Conservation (phyloP, 169 alveolate genomes). For the Miamiensis avidus region DNA sequence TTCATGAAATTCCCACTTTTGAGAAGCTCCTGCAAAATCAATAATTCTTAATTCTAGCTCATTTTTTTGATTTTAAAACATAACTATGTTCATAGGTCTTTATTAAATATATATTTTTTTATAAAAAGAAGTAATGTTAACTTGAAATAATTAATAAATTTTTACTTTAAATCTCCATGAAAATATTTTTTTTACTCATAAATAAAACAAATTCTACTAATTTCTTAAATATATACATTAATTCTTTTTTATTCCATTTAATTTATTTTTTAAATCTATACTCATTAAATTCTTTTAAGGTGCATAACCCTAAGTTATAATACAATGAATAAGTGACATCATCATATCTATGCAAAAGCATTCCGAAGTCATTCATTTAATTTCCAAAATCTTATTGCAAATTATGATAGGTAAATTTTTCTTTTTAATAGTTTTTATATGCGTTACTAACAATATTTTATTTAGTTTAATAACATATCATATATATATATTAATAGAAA, state of each 20-base stretch:
- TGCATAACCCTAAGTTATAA: neutral
- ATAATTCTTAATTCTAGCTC: too few relatives aligned
- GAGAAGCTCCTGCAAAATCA: neutral
- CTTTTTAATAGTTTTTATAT: neutral
- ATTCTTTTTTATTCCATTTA: neutral
- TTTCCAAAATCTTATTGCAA: neutral
- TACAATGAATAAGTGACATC: neutral
- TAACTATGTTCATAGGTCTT: neutral
- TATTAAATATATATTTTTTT: too few relatives aligned
- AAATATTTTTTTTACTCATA: neutral
- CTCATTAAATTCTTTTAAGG: neutral
- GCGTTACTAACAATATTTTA: neutral
- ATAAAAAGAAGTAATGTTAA: too few relatives aligned
- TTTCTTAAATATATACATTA: too few relatives aligned
- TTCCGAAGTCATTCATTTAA: neutral
- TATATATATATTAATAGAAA: too few relatives aligned
- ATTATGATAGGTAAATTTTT: neutral
- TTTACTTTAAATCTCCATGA: neutral
- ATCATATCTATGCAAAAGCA: neutral
- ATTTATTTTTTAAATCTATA: neutral
- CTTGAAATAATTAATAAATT: neutral
- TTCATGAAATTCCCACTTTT: neutral
- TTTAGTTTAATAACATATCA: too few relatives aligned
- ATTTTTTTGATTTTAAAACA: too few relatives aligned
- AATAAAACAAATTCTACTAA: neutral